Conservation (phyloP, 176 grass and related monocot species). For the Themeda triandra region DNA sequence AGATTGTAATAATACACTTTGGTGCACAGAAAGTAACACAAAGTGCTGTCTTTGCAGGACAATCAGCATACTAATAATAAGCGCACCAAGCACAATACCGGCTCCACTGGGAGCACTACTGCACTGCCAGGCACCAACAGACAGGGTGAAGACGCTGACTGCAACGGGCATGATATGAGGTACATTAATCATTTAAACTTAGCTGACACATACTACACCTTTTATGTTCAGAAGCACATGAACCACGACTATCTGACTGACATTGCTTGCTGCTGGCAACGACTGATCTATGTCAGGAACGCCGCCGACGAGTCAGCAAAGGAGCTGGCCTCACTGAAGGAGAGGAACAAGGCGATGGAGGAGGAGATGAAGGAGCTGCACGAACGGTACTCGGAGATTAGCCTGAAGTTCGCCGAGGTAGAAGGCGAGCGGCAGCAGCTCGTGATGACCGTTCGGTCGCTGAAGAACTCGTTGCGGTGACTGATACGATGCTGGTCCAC, state of each 20-base stretch:
- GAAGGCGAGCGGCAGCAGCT: slow-evolving; percentile 99
- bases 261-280: neutral
- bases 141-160: slow-evolving; percentile 10
- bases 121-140: neutral
- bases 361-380: slow-evolving; percentile 90
- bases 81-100: slow-evolving; percentile 32
- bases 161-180: slow-evolving; percentile 36
- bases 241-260: neutral
- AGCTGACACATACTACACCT: neutral
- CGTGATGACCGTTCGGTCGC: slow-evolving; percentile 84
- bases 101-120: neutral
- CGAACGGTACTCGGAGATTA: slow-evolving; percentile 84
- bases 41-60: slow-evolving; percentile 42
- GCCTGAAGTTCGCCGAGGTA: slow-evolving; percentile 90
- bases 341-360: slow-evolving; percentile 71
- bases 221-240: slow-evolving; percentile 3
- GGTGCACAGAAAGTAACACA: slow-evolving; percentile 16
- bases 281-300: slow-evolving; percentile 25
- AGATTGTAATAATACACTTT: slow-evolving; percentile 31
- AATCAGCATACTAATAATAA: slow-evolving; percentile 35
- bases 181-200: slow-evolving; percentile 7
- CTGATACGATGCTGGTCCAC: neutral
- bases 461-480: slow-evolving; percentile 86
- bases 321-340: slow-evolving; percentile 56
- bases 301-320: slow-evolving; percentile 22